Base-by-base conservation (phyloP, 208 protist species). In the Angomonas deanei region DNA sequence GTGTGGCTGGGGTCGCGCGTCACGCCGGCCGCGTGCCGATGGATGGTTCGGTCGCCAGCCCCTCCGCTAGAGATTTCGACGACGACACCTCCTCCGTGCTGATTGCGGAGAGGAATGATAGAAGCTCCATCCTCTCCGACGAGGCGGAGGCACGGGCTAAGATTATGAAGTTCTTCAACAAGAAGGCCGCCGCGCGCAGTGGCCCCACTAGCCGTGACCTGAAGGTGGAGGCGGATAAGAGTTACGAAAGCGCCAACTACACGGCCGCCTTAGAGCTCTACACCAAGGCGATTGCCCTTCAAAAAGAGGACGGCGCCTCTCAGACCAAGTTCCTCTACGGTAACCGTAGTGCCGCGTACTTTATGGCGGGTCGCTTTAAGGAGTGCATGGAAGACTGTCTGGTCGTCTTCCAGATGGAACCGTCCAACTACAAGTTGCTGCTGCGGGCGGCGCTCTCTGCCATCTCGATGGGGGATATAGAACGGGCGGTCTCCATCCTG, bases 281-380 rank as follows among this genome's bases (percentile, higher is more conserved):
- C 68, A 91, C 78, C 13, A 86, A 91, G 66, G 85, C 91, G 0
- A 92, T 96, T 71, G 48, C 70, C 23, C 46, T 84, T 38, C 86
- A 92, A 61, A 70, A 72, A 19, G 55, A 70, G 19, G 87, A 96
- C 68, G 61, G 71, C 21, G 39, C 70, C 30, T 82, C 87, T 1
- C 72, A 80, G 33, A 64, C 87, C 19, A 83, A 72, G 50, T 73
- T 78, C 26, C 66, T 96, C 56, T 83, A 88, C 69, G 91, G 91
- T 24, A 96, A 96, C 71, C 77, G 91, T 50, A 93, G 85, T 65
- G 89, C 91, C 24, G 91, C 91, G 1, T 73, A 84, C 57, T 96
- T 90, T 69, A 96, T 96, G 91, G 82, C 80, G 27, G 73, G 81
- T 46, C 81, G 79, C 38, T 94, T 91, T 68, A 64, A 54, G 24